phyloP scores from a whole-genome alignment of 345 rosid species.

The Populus simonii region DNA sequence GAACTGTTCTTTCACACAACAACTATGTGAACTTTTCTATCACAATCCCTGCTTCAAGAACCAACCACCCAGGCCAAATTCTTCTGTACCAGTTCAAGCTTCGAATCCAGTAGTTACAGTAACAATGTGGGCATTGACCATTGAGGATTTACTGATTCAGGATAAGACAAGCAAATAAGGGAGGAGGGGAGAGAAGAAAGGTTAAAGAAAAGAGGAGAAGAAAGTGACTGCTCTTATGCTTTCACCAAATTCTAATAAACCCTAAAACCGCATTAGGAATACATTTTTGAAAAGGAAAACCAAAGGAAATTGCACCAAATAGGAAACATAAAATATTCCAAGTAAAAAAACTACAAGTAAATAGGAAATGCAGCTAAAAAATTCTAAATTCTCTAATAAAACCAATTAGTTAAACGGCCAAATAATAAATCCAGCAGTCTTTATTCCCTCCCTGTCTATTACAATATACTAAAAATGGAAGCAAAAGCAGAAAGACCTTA shows the following conservation, averaged over 20 bases:
- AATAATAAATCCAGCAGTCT: background rate
- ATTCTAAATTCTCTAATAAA: background rate
- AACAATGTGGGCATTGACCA: background rate
- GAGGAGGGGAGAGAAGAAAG: background rate
- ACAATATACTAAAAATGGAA: background rate
- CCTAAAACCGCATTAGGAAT: background rate
- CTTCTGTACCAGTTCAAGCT: background rate
- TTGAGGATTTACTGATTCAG: background rate
- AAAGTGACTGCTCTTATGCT: background rate
- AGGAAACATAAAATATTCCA: background rate
- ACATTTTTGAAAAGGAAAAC: background rate
- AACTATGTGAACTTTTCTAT: background rate
- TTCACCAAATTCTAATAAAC: background rate
- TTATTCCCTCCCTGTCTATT: background rate
- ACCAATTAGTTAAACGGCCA: background rate
- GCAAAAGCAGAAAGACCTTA: background rate
- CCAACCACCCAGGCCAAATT: background rate
- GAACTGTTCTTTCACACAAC: background rate
- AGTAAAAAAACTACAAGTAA: background rate
- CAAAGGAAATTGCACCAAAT: background rate
- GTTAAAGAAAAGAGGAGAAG: background rate
- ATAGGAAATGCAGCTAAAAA: background rate
- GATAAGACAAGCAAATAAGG: background rate
- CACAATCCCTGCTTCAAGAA: background rate
- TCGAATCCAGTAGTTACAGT: background rate